phyloP scores from a whole-genome alignment of 2,329 filamentous ascomycete genomes.

The Leptographium radiaticola region DNA sequence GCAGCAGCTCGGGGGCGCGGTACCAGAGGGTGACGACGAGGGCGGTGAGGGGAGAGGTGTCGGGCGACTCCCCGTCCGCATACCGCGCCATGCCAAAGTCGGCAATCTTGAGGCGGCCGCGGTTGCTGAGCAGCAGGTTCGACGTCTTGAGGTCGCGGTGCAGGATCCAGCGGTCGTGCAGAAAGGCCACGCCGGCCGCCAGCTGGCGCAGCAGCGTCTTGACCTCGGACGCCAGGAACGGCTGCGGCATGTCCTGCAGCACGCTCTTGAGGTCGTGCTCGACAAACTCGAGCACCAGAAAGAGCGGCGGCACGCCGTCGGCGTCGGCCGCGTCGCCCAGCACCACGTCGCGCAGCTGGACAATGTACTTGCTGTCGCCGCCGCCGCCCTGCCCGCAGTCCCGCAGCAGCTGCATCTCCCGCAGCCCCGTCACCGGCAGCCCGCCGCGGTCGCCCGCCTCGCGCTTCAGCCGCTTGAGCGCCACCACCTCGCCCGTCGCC shows the following conservation, averaged over 20 bases:
- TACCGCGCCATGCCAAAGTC: conserved; percentile 98
- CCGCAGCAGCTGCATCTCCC: conserved; percentile 85
- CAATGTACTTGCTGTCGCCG: conserved; percentile 49
- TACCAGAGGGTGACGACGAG: conserved; percentile 98
- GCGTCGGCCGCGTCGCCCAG: conserved; percentile 36
- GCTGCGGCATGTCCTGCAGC: conserved; percentile 86
- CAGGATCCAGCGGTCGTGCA: conserved; percentile 83
- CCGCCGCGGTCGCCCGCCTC: conserved; percentile 60
- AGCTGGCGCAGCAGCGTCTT: conserved; percentile 85
- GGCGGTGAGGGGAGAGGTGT: conserved; percentile 60
- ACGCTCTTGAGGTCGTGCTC: conserved; percentile 94
- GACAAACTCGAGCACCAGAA: conserved; percentile 91
- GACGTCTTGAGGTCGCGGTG: conserved; percentile 90
- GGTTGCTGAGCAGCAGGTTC: conserved; percentile 90
- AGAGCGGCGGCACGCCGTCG: conserved; percentile 35
- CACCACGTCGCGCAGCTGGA: conserved; percentile 71
- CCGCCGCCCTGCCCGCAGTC: conserved; percentile 72
- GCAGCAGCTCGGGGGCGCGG: conserved; percentile 76
- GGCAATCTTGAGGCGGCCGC: conserved; percentile 85
- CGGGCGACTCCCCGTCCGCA: conserved; percentile 48
- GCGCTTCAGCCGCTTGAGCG: conserved; percentile 87
- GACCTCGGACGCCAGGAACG: conserved; percentile 82
- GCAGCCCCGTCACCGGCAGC: conserved; percentile 79
- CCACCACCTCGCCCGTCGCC: conserved; percentile 66
- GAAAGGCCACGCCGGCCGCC: conserved; percentile 64